phyloP scores from a whole-genome alignment of 768 basidiomycete species.

The Leccinum imitatum region DNA sequence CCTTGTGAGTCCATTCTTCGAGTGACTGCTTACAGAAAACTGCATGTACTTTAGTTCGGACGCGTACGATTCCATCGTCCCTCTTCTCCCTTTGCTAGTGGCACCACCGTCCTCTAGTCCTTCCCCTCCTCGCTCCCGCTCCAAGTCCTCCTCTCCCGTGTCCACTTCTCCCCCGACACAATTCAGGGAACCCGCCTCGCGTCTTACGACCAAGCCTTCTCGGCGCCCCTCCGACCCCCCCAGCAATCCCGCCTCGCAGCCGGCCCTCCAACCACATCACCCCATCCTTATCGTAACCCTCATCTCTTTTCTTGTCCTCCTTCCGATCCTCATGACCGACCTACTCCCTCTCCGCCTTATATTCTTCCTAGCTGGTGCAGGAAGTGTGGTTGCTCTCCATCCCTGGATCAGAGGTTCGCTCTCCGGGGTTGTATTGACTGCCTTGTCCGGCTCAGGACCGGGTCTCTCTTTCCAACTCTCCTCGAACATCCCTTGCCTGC shows the following conservation, averaged over 20 bases:
- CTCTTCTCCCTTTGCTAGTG: conserved; percentile 42
- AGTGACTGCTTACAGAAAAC: not conserved
- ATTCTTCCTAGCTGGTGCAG: conserved; percentile 35
- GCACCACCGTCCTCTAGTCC: conserved; percentile 22
- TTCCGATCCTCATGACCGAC: conserved; percentile 41
- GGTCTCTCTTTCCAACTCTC: conserved; percentile 19
- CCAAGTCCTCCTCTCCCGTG: not conserved
- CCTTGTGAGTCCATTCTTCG: conserved; percentile 50
- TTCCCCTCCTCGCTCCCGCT: not conserved
- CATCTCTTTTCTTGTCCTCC: conserved; percentile 38
- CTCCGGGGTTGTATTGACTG: not conserved
- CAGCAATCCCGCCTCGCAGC: not conserved
- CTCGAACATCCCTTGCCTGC: conserved; percentile 9
- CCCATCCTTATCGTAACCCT: conserved; percentile 40
- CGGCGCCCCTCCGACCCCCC: not conserved
- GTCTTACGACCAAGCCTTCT: not conserved
- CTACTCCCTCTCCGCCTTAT: conserved; percentile 48
- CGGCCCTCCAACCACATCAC: conserved; percentile 29
- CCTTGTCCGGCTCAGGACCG: conserved; percentile 14
- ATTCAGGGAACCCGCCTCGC: not conserved
- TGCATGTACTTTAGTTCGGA: not conserved
- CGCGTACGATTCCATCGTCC: conserved; percentile 48
- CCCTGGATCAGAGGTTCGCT: conserved; percentile 7
- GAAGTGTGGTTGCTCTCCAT: conserved; percentile 15
- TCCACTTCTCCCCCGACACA: not conserved